Base-by-base conservation (phyloP, 257 asterid genomes). In the Gentiana dahurica region DNA sequence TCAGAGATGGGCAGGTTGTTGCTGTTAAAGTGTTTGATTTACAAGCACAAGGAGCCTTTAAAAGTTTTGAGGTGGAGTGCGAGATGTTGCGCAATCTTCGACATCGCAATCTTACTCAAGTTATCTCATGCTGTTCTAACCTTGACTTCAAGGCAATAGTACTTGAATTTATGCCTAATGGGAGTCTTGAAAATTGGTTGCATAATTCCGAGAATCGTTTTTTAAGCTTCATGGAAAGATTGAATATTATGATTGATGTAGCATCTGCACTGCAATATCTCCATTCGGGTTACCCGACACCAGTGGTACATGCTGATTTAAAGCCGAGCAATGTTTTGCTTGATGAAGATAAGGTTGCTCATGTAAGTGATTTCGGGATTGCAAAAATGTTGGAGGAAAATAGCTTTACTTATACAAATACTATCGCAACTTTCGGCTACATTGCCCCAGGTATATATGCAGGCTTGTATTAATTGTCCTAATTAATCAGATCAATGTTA, bases 241-340 rank as follows among this genome's bases (percentile, higher is more conserved):
- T 24, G 24, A 24, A 24, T 24, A 24, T 24, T 24, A 61, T 68
- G 74, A 54, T 36, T 48, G 78, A 71, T 37, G 65, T 75, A 10
- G 76, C 74, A 34, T 37, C 36, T 41, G 81, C 81, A 43, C 58
- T 74, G 73, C 79, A 71, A 64, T 75, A 78, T 49, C 76, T 78
- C 24, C 83, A 77, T 57, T 76, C 71, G 54, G 81, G 71, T 33
- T 71, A 37, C 54, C 48, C 8, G 36, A 65, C 47, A 48, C 74
- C 76, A 1, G 68, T 78, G 57, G 72, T 71, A 51, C 81, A 78
- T 36, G 63, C 79, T 55, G 84, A 78, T 74, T 64, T 78, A 13
- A 74, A 74, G 67, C 84, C 84, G 0, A 71, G 66, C 13, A 78
- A 75, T 2, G 74, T 78, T 48, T 78, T 78, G 41, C 84, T 78